Evolutionary conservation across 495 filamentous ascomycete genomes (phyloP), one percentile per base, ranked within the genome.

Genomic region (Lophium mytilinum): DNA sequence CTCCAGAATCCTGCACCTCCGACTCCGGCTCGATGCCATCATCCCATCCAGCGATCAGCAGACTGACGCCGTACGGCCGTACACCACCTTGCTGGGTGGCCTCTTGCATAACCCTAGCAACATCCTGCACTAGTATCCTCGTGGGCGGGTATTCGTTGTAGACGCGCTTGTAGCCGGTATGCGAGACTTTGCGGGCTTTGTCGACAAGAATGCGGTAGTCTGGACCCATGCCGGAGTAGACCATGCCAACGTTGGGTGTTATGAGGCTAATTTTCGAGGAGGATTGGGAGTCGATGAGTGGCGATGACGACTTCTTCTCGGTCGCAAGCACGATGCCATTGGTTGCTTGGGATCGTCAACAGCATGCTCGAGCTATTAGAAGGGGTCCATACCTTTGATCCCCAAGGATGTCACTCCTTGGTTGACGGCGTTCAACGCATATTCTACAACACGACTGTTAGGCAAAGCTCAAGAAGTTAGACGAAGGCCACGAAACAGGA

Each of bases 131-230:
- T 71, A 99, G 78, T 81, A 99, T 99, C 60, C 93, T 82, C 30
- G 94, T 99, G 9, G 93, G 93, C 12, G 93, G 93, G 80, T 99
- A 99, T 78, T 99, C 93, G 75, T 99, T 99, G 79, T 99, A 99
- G 73, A 99, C 88, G 71, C 93, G 90, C 80, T 99, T 99, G 83
- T 97, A 99, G 72, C 86, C 86, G 46, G 94, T 95, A 76, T 99
- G 94, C n/a, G 89, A 93, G 55, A 96, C 93, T 74, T 96, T 97
- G 62, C 93, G 90, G 58, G 93, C 94, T 71, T 88, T 90, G 77
- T 99, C 93, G 56, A 96, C 94, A 45, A 99, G 83, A 43, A 97
- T 89, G 65, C 93, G 84, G 77, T 97, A 99, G 74, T 99, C 94
- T 50, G 93, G 93, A 15, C 94, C 90, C 93, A 98, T 99, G 70